A percentile compares a stretch with the other conserved stretches of the same genome.
Evolutionary conservation across 495 filamentous ascomycete species (phyloP).

Genomic region (Pseudoneurospora amorphoporcata): DNA sequence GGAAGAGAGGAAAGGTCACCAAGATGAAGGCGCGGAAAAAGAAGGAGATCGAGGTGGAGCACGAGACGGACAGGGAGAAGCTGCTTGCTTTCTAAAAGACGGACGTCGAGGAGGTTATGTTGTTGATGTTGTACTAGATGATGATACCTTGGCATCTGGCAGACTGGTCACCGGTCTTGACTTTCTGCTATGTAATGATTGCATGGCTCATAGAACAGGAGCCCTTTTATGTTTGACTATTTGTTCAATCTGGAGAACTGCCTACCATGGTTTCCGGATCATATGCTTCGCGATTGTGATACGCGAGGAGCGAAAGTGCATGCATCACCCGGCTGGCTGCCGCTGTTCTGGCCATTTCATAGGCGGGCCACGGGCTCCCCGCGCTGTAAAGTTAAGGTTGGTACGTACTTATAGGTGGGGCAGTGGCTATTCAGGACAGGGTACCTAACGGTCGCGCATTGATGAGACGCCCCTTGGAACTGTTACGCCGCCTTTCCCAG

Average conservation of each 20-base stretch:
- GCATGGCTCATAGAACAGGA: not conserved
- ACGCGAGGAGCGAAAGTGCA: not conserved
- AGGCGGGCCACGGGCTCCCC: not conserved
- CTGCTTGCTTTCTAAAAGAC: constrained; percentile 32
- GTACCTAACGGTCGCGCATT: not conserved
- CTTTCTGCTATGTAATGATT: not conserved
- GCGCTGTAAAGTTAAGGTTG: not conserved
- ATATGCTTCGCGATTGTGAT: not conserved
- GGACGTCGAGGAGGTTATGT: not conserved
- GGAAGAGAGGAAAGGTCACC: constrained; percentile 51
- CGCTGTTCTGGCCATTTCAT: not conserved
- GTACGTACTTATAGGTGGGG: not conserved
- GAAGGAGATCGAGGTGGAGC: constrained; percentile 65
- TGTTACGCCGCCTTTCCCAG: not conserved
- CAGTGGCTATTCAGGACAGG: not conserved
- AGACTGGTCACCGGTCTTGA: not conserved
- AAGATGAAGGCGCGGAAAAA: constrained; percentile 55
- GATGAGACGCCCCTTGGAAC: not conserved
- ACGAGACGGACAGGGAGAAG: constrained; percentile 39
- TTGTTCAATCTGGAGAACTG: not conserved
- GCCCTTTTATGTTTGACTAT: not conserved
- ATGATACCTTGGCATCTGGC: not conserved
- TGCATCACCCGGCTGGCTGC: not conserved
- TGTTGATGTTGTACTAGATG: not conserved
- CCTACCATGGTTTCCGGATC: not conserved